Evolutionary conservation across 2,329 filamentous ascomycete genomes (phyloP).

Genomic region (Alternaria triticina): DNA sequence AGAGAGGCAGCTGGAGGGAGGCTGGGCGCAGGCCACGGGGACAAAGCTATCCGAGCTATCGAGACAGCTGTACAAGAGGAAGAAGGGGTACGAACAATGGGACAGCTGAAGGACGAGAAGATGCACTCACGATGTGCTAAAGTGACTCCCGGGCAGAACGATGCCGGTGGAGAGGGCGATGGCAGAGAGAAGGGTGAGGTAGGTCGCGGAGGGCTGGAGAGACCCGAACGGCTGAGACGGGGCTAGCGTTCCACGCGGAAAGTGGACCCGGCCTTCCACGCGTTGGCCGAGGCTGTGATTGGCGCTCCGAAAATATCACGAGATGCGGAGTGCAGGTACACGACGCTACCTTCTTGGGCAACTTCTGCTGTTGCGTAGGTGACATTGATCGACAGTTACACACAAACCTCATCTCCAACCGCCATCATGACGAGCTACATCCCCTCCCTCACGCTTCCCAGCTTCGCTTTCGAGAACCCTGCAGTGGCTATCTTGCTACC

Average conservation of each 20-base stretch:
- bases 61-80: slow-evolving; percentile 39
- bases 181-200: slow-evolving; percentile 32
- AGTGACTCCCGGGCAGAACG: slow-evolving; percentile 28
- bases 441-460: slow-evolving; percentile 76
- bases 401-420: slow-evolving; percentile 28
- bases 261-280: slow-evolving; percentile 26
- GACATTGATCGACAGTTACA: background rate
- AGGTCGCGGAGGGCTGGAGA: slow-evolving; percentile 24
- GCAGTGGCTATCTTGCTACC: slow-evolving; percentile 78
- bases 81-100: slow-evolving; percentile 38
- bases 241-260: slow-evolving; percentile 28
- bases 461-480: slow-evolving; percentile 72
- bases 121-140: slow-evolving; percentile 50
- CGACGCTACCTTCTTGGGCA: background rate
- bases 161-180: slow-evolving; percentile 32
- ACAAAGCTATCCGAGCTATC: slow-evolving; percentile 43
- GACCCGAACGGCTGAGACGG: slow-evolving; percentile 25
- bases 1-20: slow-evolving; percentile 36
- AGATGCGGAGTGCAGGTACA: slow-evolving; percentile 10
- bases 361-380: background rate
- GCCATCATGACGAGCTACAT: slow-evolving; percentile 78
- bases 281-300: slow-evolving; percentile 26
- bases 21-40: slow-evolving; percentile 39
- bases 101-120: slow-evolving; percentile 35
- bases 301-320: slow-evolving; percentile 17